Evolutionary conservation across 2,329 filamentous ascomycete species (phyloP), one percentile per base, ranked within the genome.

Genomic region (Ophiocordyceps sinensis): DNA sequence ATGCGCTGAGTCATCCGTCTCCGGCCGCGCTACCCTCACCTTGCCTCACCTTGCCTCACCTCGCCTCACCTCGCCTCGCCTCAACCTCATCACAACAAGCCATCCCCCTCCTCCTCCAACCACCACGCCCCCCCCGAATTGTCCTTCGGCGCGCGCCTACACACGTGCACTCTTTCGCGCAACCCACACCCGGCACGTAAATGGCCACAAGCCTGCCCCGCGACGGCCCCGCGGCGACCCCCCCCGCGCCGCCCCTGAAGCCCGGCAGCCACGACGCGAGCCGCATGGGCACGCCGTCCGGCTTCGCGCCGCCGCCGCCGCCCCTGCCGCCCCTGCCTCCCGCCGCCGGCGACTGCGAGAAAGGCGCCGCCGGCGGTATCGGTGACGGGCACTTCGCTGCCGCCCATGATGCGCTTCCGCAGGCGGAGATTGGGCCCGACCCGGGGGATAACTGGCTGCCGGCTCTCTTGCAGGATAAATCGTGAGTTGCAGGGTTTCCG

Each of bases 401-500:
- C 60, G 32, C 17, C 17, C 29, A n/a, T 28, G 19, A 19, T 4
- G 45, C 45, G 12, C 17, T 42, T 3, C 34, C 45, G 6, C 30
- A 30, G 23, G 17, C 39, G 7, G 58, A 63, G 14, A 53, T 58
- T 2, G 62, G 68, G 34, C 63, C 68, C 3, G 77, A 80, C 49
- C 75, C 75, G 0, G 76, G 79, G 17, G 77, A 83, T 40, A 73
- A 79, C 47, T 94, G 87, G 87, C 68, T 94, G 3, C 87, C 87
- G 2, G 73, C 75, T 45, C 65, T 77, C 12, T 64, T 95, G 2
- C 75, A 83, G 53, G 83, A 91, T 53, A 93, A 91, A 66, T 79
- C 84, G 86, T 93, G 66, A 48, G 75, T 64, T 23, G 13, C 31
- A 26, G 5, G 9, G 23, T 9, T 17, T 11, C 35, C 11, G 19